A percentile compares a stretch with the other conserved stretches of the same genome.
Evolutionary conservation across 306 rosid species (phyloP).

Genomic region (Fragaria nilgerrensis): DNA sequence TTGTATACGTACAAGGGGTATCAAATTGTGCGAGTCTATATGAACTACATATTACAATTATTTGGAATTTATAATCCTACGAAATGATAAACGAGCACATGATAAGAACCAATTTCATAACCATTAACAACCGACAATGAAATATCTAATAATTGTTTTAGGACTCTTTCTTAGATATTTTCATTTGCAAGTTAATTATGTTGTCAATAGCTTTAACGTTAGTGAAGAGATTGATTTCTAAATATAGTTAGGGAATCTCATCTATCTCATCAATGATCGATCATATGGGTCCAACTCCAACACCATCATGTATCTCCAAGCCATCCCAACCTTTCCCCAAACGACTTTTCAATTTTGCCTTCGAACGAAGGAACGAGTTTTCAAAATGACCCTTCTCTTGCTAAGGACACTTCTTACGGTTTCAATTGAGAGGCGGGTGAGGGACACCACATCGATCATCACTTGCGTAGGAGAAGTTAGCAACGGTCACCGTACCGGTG

Average conservation of each 20-base stretch:
- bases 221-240: background rate
- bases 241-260: background rate
- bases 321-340: conserved; percentile 2
- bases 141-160: too few species aligned
- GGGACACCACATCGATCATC: background rate
- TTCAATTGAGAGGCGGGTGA: background rate
- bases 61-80: too few species aligned
- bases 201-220: background rate
- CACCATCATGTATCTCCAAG: background rate
- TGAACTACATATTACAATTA: too few species aligned
- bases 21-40: too few species aligned
- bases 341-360: background rate
- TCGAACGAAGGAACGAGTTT: background rate
- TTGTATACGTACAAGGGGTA: too few species aligned
- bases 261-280: background rate
- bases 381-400: background rate
- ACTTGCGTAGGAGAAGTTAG: background rate
- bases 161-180: too few species aligned
- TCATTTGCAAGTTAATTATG: background rate
- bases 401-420: background rate
- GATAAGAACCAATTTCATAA: too few species aligned
- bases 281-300: background rate
- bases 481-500: background rate
- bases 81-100: too few species aligned
- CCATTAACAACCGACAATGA: too few species aligned